Evolutionary conservation across 1,139 yeast species (phyloP), one percentile per base, ranked within the genome.

Genomic region (Zygoascus hellenicus): DNA sequence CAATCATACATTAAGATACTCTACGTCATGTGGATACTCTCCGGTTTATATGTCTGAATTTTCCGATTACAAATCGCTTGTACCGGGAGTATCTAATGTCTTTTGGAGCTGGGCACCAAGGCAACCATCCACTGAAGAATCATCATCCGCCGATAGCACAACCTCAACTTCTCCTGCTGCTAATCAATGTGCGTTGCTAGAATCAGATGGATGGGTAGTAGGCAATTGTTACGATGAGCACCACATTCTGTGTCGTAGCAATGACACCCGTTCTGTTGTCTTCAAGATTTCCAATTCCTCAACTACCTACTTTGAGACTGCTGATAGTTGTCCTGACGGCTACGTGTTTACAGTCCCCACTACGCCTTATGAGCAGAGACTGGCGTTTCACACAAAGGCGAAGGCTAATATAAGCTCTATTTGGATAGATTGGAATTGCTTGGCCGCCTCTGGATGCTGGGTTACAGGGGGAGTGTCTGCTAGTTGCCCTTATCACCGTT

Each of bases 391-490:
- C 10, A 57, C 63, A 1, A 57, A 68, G 0, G 55, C 74, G 9
- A 49, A 59, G 37, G 30, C 33, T 11, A 13, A 16, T 37, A 13
- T 48, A 33, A 5, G 31, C 51, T 57, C 62, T 0, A 71, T 83
- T 0, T 92, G 97, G 97, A 77, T 89, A 2, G 92, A 89, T 63
- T 58, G 89, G 53, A 92, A 92, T 62, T 88, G 92, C 29, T 73
- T 92, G 14, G 77, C 88, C 0, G 80, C 81, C 5, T 66, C 75
- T 14, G 76, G 80, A 47, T 90, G 98, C 62, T 90, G 94, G 89
- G 90, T 89, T 2, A 67, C 80, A 1, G 97, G 95, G 2, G 96
- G 96, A 0, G 80, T 90, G 0, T 74, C 77, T 51, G 83, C 94
- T 0, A 65, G 68, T 31, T 90, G 98, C 62, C 96, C 96, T 0